These are phyloP conservation scores for Talaromyces sp. DNA, from an alignment of 2,329 filamentous ascomycete species.

Conservation along the genomic window DNA sequence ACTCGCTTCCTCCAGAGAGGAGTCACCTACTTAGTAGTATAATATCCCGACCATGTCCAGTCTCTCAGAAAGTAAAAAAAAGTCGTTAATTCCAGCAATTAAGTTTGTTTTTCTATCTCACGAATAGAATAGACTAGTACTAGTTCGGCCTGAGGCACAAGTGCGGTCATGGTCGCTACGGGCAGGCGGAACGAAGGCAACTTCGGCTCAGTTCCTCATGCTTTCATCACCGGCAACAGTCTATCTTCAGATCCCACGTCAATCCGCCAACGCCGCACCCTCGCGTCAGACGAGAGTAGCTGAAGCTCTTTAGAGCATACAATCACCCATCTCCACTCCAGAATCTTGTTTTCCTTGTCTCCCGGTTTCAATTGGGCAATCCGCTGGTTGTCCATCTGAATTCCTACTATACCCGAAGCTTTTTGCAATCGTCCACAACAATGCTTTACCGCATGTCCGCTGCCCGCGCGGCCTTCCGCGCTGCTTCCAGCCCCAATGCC, in stretches of 20 bases:
- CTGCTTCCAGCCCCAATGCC: conserved; percentile 42
- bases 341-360: conserved; percentile 19
- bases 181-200: conserved; percentile 12
- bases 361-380: conserved; percentile 34
- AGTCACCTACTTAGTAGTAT: neutral
- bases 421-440: conserved; percentile 25
- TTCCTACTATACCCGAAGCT: conserved; percentile 31
- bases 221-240: conserved; percentile 16
- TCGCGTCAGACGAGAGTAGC: conserved; percentile 28
- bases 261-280: conserved; percentile 13
- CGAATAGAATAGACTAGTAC: neutral
- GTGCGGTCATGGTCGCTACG: conserved; percentile 24
- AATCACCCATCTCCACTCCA: conserved; percentile 33
- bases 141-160: conserved; percentile 27
- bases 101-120: neutral
- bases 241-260: conserved; percentile 11
- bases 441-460: conserved; percentile 48
- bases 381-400: conserved; percentile 17
- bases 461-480: conserved; percentile 45
- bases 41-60: neutral
- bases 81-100: neutral
- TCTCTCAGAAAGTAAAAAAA: neutral
- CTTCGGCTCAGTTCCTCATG: conserved; percentile 15
- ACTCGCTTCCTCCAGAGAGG: neutral
- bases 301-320: conserved; percentile 28